A percentile compares a stretch with the other conserved stretches of the same genome.
Conservation (phyloP, 106 monocot genomes). For the Allium sativum region DNA sequence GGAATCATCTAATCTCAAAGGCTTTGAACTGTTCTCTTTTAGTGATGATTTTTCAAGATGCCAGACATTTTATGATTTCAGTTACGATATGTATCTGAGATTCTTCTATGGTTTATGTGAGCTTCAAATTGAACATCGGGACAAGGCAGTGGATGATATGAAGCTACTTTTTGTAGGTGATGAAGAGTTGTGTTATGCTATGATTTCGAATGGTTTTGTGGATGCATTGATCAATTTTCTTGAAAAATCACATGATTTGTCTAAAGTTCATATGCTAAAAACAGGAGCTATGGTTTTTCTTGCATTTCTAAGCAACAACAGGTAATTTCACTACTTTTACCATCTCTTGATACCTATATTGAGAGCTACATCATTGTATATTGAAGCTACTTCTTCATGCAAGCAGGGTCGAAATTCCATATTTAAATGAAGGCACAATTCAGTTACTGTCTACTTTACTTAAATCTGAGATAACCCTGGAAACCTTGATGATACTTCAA, state of each 20-base stretch:
- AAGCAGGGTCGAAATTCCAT: constrained; percentile 36
- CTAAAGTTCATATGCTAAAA: constrained; percentile 37
- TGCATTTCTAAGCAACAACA: constrained; percentile 33
- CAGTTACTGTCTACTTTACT: constrained; percentile 40
- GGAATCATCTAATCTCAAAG: constrained; percentile 33
- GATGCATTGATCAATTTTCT: constrained; percentile 54
- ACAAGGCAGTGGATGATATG: constrained; percentile 43
- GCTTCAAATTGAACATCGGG: constrained; percentile 26
- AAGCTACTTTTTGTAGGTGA: constrained; percentile 32
- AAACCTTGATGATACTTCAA: constrained; percentile 45
- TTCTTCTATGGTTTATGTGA: constrained; percentile 47
- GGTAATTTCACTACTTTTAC: constrained; percentile 23
- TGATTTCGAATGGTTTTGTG: constrained; percentile 54
- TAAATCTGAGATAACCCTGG: constrained; percentile 29
- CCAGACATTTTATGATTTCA: constrained; percentile 40
- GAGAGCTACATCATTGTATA: not conserved
- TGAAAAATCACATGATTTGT: constrained; percentile 25
- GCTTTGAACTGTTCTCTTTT: constrained; percentile 34
- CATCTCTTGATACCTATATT: not conserved
- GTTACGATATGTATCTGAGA: constrained; percentile 43
- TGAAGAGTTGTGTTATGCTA: constrained; percentile 21
- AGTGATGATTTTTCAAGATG: constrained; percentile 41
- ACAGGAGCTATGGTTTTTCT: constrained; percentile 48
- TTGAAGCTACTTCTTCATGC: constrained; percentile 8
- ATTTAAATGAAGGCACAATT: constrained; percentile 29